Evolutionary conservation across 306 rosid species (phyloP).

Genomic region (Citrullus amarus): DNA sequence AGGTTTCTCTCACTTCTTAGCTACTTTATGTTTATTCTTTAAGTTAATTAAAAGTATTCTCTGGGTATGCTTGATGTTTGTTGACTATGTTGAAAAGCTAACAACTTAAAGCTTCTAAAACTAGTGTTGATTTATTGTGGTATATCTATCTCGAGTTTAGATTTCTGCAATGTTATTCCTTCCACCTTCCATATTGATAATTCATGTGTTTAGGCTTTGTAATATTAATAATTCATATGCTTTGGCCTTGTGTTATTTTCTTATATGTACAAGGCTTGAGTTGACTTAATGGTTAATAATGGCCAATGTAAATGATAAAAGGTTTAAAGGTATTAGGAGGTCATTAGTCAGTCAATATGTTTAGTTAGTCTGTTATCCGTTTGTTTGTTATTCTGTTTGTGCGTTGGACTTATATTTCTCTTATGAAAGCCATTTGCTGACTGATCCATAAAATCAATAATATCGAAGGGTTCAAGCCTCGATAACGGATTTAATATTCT

Average conservation of each 20-base stretch:
- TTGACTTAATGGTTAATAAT: background rate
- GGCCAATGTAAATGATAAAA: background rate
- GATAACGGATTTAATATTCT: background rate
- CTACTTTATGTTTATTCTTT: background rate
- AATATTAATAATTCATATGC: background rate
- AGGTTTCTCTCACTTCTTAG: background rate
- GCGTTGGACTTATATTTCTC: too few relatives aligned
- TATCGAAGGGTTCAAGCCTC: background rate
- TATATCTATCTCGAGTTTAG: background rate
- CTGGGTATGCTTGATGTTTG: background rate
- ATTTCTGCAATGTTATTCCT: background rate
- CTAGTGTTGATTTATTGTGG: background rate
- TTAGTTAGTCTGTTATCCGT: too few relatives aligned
- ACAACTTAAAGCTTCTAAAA: background rate
- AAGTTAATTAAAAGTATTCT: background rate
- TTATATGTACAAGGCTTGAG: background rate
- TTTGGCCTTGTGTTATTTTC: background rate
- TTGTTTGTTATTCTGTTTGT: too few relatives aligned
- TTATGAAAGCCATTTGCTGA: too few relatives aligned
- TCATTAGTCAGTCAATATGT: background rate
- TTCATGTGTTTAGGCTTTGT: background rate
- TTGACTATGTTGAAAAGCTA: background rate
- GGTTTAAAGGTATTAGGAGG: background rate
- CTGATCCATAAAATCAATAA: background rate
- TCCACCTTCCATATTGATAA: background rate